Percentiles rank a stretch among this genome's conserved stretches.
phyloP scores from a whole-genome alignment of 768 basidiomycete genomes.

The Pleurotus tuoliensis region DNA sequence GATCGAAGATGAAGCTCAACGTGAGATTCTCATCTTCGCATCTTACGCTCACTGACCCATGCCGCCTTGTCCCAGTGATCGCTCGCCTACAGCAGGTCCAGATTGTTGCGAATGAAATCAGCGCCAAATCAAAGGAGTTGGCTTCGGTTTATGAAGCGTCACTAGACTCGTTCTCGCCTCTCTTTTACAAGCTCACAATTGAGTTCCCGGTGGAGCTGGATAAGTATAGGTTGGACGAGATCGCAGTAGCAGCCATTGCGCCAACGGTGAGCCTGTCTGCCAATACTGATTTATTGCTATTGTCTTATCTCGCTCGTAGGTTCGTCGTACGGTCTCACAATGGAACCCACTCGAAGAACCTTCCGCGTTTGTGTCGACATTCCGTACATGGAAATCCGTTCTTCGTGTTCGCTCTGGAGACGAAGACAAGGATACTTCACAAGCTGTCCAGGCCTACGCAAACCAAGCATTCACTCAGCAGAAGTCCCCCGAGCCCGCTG shows the following conservation, averaged over 20 bases:
- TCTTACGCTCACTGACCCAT: neutral
- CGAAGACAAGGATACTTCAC: conserved; percentile 17
- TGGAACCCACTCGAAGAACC: conserved; percentile 90
- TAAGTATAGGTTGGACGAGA: conserved; percentile 78
- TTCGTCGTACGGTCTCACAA: conserved; percentile 65
- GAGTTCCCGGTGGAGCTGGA: conserved; percentile 76
- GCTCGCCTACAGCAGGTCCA: conserved; percentile 74
- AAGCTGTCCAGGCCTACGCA: conserved; percentile 51
- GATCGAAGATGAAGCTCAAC: conserved; percentile 71
- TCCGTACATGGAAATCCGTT: conserved; percentile 66
- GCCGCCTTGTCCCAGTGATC: conserved; percentile 50
- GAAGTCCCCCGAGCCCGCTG: neutral
- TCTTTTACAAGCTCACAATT: conserved; percentile 67
- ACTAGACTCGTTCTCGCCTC: conserved; percentile 67
- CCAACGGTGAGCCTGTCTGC: conserved; percentile 51
- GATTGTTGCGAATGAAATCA: conserved; percentile 70
- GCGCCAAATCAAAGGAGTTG: conserved; percentile 57
- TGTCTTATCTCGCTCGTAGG: conserved; percentile 22
- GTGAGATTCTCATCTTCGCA: conserved; percentile 38
- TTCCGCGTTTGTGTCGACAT: conserved; percentile 54
- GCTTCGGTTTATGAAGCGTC: conserved; percentile 66
- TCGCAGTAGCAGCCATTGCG: conserved; percentile 88
- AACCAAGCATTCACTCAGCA: neutral
- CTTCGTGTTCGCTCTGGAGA: conserved; percentile 54
- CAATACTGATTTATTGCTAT: neutral